Conservation (phyloP, 306 rosid species). For the Myrica gale region DNA sequence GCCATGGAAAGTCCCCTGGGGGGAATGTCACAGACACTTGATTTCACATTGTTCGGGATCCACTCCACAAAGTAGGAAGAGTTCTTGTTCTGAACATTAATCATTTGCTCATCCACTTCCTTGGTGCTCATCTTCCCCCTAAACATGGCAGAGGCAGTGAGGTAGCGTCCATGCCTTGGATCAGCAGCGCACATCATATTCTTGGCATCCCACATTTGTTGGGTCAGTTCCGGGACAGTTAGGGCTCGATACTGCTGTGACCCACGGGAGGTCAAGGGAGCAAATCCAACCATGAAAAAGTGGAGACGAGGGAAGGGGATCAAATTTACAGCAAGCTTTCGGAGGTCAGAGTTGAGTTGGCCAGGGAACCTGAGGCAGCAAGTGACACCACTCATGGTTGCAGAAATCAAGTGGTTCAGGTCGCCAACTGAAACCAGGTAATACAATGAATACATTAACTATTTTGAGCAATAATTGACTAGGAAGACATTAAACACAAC, state of each 20-base stretch:
- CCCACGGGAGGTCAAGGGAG: conserved; percentile 59
- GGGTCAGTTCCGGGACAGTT: conserved; percentile 57
- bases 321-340: conserved; percentile 56
- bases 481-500: not conserved
- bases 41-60: conserved; percentile 61
- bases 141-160: conserved; percentile 58
- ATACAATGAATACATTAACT: not conserved
- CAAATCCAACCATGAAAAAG: conserved; percentile 64
- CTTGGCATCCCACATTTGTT: conserved; percentile 64
- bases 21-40: conserved; percentile 63
- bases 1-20: conserved; percentile 64
- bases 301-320: conserved; percentile 61
- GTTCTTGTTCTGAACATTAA: conserved; percentile 55
- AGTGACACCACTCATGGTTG: conserved; percentile 66
- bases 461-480: not conserved
- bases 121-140: conserved; percentile 64
- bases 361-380: conserved; percentile 64
- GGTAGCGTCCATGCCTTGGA: conserved; percentile 58
- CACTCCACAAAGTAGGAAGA: conserved; percentile 64
- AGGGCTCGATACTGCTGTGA: conserved; percentile 59
- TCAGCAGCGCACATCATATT: conserved; percentile 69
- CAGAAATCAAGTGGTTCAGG: conserved; percentile 58
- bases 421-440: conserved; percentile 51
- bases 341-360: conserved; percentile 58
- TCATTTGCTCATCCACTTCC: conserved; percentile 61